These are phyloP conservation scores for Phyllosticta citrichinensis DNA, from an alignment of 2,329 filamentous ascomycete species.

Conservation along the genomic window DNA sequence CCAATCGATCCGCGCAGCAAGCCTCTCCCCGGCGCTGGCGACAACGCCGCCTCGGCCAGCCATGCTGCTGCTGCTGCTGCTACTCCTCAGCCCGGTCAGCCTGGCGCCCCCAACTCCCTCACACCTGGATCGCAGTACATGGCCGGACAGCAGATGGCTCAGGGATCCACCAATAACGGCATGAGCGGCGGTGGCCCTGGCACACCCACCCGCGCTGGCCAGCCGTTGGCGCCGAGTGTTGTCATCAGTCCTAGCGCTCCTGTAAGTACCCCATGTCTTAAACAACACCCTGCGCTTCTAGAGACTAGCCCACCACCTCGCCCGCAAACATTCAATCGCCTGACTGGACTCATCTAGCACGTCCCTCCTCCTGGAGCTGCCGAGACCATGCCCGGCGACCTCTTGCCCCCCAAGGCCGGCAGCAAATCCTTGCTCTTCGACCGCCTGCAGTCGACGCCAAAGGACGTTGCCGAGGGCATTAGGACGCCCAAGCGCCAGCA, in stretches of 20 bases:
- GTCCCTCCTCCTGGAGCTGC: conserved; percentile 83
- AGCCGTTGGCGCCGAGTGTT: conserved; percentile 68
- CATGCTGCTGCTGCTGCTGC: conserved; percentile 17
- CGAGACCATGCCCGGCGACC: conserved; percentile 96
- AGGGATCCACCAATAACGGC: conserved; percentile 7
- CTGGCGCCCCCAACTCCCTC: conserved; percentile 21
- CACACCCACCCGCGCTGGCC: conserved; percentile 54
- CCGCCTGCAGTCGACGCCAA: conserved; percentile 83
- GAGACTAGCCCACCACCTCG: not conserved
- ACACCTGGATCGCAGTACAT: conserved; percentile 23
- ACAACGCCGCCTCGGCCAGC: conserved; percentile 17
- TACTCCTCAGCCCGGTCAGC: conserved; percentile 19
- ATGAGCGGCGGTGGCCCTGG: conserved; percentile 33
- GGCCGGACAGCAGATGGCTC: conserved; percentile 18
- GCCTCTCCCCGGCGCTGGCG: conserved; percentile 45
- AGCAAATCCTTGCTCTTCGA: conserved; percentile 85
- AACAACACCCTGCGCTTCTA: not conserved
- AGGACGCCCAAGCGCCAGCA: conserved; percentile 94
- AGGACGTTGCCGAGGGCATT: conserved; percentile 91
- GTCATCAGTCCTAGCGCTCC: conserved; percentile 91
- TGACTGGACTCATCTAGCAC: conserved; percentile 48
- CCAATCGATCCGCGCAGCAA: conserved; percentile 73
- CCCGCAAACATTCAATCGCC: conserved; percentile 7
- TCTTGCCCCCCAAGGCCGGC: conserved; percentile 85
- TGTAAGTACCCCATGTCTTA: conserved; percentile 20